A percentile compares a stretch with the other conserved stretches of the same genome.
phyloP scores from a whole-genome alignment of 352 stramenopile species.

The Phytopythium cucurbitacearum region DNA sequence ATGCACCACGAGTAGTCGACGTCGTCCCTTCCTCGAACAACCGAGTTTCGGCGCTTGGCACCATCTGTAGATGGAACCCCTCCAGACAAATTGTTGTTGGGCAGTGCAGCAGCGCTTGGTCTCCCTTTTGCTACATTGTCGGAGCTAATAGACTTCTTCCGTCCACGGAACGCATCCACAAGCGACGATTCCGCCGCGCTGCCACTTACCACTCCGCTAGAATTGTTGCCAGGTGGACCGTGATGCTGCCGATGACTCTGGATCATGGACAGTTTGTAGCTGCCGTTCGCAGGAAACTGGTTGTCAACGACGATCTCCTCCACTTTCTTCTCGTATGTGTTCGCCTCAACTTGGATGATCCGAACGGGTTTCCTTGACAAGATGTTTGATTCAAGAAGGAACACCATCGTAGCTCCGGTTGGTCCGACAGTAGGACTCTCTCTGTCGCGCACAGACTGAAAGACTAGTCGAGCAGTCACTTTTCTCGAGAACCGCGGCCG shows the following conservation, averaged over 20 bases:
- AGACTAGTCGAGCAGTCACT: slow-evolving; percentile 85
- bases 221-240: background rate
- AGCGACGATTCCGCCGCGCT: background rate
- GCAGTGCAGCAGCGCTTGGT: background rate
- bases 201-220: no score
- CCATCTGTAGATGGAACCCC: background rate
- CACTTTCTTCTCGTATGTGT: slow-evolving; percentile 72
- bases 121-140: background rate
- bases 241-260: slow-evolving; percentile 28
- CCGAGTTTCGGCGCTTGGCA: background rate
- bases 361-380: slow-evolving; percentile 67
- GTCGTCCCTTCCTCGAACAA: slow-evolving; percentile 15
- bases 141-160: background rate
- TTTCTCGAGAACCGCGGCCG: slow-evolving; percentile 82
- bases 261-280: slow-evolving; percentile 73
- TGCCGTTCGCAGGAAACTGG: slow-evolving; percentile 68
- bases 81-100: no score
- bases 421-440: slow-evolving; percentile 4
- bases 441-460: slow-evolving; percentile 62
- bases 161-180: background rate
- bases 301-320: slow-evolving; percentile 86
- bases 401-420: slow-evolving; percentile 83
- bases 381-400: slow-evolving; percentile 85
- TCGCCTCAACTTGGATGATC: slow-evolving; percentile 74
- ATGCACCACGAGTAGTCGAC: slow-evolving; percentile 63